Conservation (phyloP, 768 basidiomycete species). For the Tephrocybe sp. region DNA sequence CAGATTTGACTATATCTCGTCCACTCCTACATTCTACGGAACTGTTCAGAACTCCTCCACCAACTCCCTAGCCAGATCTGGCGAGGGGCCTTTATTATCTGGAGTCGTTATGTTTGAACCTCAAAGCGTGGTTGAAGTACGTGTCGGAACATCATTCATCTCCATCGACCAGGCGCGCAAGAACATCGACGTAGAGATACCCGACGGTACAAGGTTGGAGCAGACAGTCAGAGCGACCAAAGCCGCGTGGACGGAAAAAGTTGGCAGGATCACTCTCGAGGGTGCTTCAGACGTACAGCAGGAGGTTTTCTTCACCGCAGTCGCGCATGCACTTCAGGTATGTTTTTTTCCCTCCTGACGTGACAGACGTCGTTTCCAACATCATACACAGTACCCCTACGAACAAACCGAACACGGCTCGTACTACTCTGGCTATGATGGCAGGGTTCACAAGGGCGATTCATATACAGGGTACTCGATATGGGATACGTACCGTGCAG, state of each 20-base stretch:
- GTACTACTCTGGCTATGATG: slow-evolving; percentile 81
- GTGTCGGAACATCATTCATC: slow-evolving; percentile 76
- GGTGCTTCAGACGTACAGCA: slow-evolving; percentile 49
- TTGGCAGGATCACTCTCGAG: slow-evolving; percentile 47
- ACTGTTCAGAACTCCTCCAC: slow-evolving; percentile 44
- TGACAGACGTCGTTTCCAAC: not conserved
- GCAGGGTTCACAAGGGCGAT: slow-evolving; percentile 49
- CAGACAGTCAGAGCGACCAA: slow-evolving; percentile 48
- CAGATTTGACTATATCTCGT: slow-evolving; percentile 43
- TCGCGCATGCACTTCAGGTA: slow-evolving; percentile 64
- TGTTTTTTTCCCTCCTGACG: not conserved
- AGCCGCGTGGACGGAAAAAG: slow-evolving; percentile 54
- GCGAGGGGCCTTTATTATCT: slow-evolving; percentile 44
- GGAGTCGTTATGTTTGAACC: slow-evolving; percentile 50
- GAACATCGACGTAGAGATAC: slow-evolving; percentile 48
- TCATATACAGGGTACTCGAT: slow-evolving; percentile 82
- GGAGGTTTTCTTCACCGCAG: slow-evolving; percentile 55
- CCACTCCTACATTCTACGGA: slow-evolving; percentile 38
- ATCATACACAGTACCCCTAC: slow-evolving; percentile 59
- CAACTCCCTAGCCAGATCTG: slow-evolving; percentile 23
- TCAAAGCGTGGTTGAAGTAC: slow-evolving; percentile 44
- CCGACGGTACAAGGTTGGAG: slow-evolving; percentile 44
- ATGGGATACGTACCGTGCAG: slow-evolving; percentile 80
- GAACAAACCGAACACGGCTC: slow-evolving; percentile 63
- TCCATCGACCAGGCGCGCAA: slow-evolving; percentile 61